Base-by-base conservation (phyloP, 768 basidiomycete species). In the Tephrocybe sp. region DNA sequence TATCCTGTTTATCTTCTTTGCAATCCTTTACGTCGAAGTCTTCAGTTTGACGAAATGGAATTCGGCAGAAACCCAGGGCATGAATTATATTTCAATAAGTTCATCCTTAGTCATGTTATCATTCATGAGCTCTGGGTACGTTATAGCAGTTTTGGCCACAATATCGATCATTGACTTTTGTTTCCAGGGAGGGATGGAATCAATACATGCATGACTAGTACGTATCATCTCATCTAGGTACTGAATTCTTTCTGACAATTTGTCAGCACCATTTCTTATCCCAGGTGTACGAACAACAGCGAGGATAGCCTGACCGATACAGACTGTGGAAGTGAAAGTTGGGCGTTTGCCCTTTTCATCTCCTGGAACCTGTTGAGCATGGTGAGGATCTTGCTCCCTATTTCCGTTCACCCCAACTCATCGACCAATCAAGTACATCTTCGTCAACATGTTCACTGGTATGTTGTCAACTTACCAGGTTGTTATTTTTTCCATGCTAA, bases 171-270 rank as follows among this genome's bases (percentile, higher is more conserved):
- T 45, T 63, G 33, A 58, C 38, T 5, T 46, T 51, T 57, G 26
- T 58, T 45, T 40, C 40, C 56, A 94, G 94, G 8, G 95, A 98
- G 66, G 92, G 85, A 0, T 98, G 96, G 96, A 98, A 98, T 64
- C 84, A 87, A 59, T 97, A 87, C 65, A 98, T 98, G 96, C 95
- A 98, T 64, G 91, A 98, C 69, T 96, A 84, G 91, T 94, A 65
- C 62, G 87, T 26, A 26, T 48, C 26, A 1, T n/a, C 20, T 5
- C 14, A 30, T 19, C 26, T 43, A 9, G 3, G 23, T 35, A 31
- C 31, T 46, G 3, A 52, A 36, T 30, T n/a, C 34, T 30, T 45
- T 17, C 43, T 46, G 39, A 62, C 17, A 39, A n/a, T 22, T 51
- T n/a, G 54, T 43, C 3, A 51, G 92, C 62, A 76, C 89, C 12